A percentile compares a stretch with the other conserved stretches of the same genome.
Evolutionary conservation across 2,329 filamentous ascomycete species (phyloP).

Genomic region (Onygenales sp.): DNA sequence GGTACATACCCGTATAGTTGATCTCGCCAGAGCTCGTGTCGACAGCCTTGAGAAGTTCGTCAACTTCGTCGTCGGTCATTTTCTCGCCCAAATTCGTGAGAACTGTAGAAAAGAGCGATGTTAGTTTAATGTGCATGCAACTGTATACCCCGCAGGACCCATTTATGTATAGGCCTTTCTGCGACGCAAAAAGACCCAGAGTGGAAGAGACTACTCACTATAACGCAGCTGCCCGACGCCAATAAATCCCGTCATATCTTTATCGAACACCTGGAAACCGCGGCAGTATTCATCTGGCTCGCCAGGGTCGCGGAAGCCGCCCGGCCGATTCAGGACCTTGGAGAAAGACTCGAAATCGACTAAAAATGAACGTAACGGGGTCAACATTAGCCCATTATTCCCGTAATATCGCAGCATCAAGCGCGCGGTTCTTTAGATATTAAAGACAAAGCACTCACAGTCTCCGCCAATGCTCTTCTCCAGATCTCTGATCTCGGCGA

Average conservation of each 20-base stretch:
- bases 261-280: conserved; percentile 98
- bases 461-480: conserved; percentile 84
- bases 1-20: conserved; percentile 77
- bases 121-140: background rate
- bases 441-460: conserved; percentile 54
- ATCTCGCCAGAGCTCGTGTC: conserved; percentile 94
- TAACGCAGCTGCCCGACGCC: conserved; percentile 97
- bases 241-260: conserved; percentile 97
- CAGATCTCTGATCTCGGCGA: conserved; percentile 83
- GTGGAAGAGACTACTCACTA: conserved; percentile 32
- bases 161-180: background rate
- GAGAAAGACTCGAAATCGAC: conserved; percentile 98
- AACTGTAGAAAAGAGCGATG: conserved; percentile 39
- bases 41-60: conserved; percentile 96
- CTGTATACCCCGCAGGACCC: background rate
- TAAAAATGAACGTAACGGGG: conserved; percentile 28
- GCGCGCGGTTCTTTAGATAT: background rate
- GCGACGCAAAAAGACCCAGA: background rate
- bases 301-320: conserved; percentile 95
- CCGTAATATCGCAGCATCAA: background rate
- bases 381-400: background rate
- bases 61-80: conserved; percentile 98
- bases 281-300: conserved; percentile 98
- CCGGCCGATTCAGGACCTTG: conserved; percentile 92
- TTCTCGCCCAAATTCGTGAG: conserved; percentile 97